Evolutionary conservation across 768 basidiomycete genomes (phyloP), one percentile per base, ranked within the genome.

Genomic region (Chalciporus pseudorubinellus): DNA sequence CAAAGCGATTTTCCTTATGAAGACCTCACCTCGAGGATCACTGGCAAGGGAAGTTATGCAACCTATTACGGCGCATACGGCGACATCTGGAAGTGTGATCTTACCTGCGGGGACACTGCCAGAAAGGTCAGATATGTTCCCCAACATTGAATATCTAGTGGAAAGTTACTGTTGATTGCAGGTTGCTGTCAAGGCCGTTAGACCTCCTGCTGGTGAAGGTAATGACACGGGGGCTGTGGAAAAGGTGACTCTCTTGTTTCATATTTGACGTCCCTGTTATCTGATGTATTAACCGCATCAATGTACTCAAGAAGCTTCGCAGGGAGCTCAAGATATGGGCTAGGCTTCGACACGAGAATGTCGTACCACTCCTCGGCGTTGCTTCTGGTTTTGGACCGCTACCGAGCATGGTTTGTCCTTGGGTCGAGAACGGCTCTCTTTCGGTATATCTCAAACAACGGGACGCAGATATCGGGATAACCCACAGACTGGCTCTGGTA

Each of bases 381-480:
- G 31, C 50, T 6, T 53, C 43, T 18, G 56, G 51, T 28, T 65
- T 58, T 49, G 60, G 64, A n/a, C 57, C 59, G 12, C 57, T 38
- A 19, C 42, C 50, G 24, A 60, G 62, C 18, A 59, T 63, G 58
- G 57, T 66, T 16, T 63, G 53, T 22, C 63, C 63, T 11, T 58
- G 62, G 57, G 26, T 49, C 8, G 57, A 53, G 11, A 50, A 63
- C 26, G 62, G 59, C 4, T 48, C 49, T 14, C 39, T 64, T 19
- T 47, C 36, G 4, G 19, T 29, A 26, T 64, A 60, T 45, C 36
- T 64, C 20, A 47, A 51, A 41, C 40, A 21, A 29, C 18, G 28
- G n/a, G 21, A 19, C 29, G 53, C 50, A 31, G 13, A 56, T 9
- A 49, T 60, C 16, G 11, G n/a, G 9, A 19, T 40, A 29, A 14